A percentile compares a stretch with the other conserved stretches of the same genome.
phyloP scores from a whole-genome alignment of 371 early-diverging fungal species.

The Dichotomocladium elegans region DNA sequence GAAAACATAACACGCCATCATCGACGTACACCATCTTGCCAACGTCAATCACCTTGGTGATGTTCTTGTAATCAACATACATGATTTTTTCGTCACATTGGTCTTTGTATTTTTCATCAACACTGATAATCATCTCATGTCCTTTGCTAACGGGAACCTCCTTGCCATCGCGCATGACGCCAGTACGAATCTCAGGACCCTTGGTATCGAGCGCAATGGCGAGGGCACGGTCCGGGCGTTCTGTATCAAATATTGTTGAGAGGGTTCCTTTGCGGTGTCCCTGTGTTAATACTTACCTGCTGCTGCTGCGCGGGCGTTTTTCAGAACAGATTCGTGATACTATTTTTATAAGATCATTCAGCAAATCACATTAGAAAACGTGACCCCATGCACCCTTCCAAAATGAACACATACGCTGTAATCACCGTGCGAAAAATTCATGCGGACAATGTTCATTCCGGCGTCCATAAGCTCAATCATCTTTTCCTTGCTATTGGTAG shows the following conservation, averaged over 20 bases:
- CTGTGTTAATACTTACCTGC: constrained; percentile 20
- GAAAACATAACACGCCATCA: constrained; percentile 78
- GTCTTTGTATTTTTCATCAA: constrained; percentile 60
- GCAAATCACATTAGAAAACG: background rate
- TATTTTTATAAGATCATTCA: constrained; percentile 2
- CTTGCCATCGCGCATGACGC: constrained; percentile 57
- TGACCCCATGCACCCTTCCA: background rate
- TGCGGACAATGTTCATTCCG: constrained; percentile 95
- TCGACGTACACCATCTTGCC: constrained; percentile 84
- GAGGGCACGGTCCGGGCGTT: constrained; percentile 32
- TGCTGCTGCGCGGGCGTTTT: constrained; percentile 68
- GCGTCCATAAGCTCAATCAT: constrained; percentile 77
- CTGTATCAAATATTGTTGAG: background rate
- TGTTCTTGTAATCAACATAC: constrained; percentile 83
- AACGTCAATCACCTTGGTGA: constrained; percentile 69
- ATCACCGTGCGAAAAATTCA: constrained; percentile 92
- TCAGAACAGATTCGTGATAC: constrained; percentile 82
- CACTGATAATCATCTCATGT: constrained; percentile 75
- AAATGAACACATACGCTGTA: constrained; percentile 48
- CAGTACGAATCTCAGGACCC: constrained; percentile 85
- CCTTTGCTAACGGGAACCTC: constrained; percentile 52
- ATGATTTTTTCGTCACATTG: constrained; percentile 68
- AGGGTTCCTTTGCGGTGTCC: background rate
- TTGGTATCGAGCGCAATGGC: constrained; percentile 88
- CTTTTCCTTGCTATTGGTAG: constrained; percentile 74